These are phyloP conservation scores for Gaultheria prostrata DNA, from an alignment of 148 eudicot genomes.

Conservation along the genomic window DNA sequence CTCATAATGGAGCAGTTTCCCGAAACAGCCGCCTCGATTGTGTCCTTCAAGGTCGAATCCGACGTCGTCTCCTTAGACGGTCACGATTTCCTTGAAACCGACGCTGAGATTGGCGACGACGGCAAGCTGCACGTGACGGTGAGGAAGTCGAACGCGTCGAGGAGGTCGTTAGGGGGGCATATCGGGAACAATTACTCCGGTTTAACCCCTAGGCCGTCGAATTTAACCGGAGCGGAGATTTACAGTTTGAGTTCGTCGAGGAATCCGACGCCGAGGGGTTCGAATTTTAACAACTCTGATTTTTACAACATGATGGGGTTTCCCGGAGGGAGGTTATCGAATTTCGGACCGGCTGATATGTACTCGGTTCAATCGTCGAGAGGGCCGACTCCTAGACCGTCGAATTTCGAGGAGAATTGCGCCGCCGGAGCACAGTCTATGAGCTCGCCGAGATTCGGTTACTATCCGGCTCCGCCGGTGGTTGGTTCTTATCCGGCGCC, in stretches of 20 bases:
- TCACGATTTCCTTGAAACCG: slow-evolving; percentile 67
- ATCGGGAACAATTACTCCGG: slow-evolving; percentile 27
- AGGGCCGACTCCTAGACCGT: slow-evolving; percentile 78
- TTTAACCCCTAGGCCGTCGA: slow-evolving; percentile 71
- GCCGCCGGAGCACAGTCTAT: slow-evolving; percentile 26
- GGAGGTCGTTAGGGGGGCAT: slow-evolving; percentile 44
- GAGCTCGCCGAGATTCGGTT: slow-evolving; percentile 65
- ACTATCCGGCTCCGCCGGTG: slow-evolving; percentile 33
- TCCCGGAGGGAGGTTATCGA: slow-evolving; percentile 59
- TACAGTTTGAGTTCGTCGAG: slow-evolving; percentile 83
- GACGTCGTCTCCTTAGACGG: slow-evolving; percentile 86
- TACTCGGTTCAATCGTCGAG: slow-evolving; percentile 74
- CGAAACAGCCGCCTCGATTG: slow-evolving; percentile 79
- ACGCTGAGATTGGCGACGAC: slow-evolving; percentile 70
- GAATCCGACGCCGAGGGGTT: slow-evolving; percentile 87
- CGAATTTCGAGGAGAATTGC: slow-evolving; percentile 72
- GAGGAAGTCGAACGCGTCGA: slow-evolving; percentile 73
- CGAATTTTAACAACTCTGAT: slow-evolving; percentile 77
- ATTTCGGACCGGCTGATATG: slow-evolving; percentile 68
- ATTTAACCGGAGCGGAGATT: slow-evolving; percentile 87
- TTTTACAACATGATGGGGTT: slow-evolving; percentile 93
- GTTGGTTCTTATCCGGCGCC: slow-evolving; percentile 68
- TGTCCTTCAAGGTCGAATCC: slow-evolving; percentile 74
- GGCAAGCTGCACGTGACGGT: slow-evolving; percentile 83
- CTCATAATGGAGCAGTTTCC: slow-evolving; percentile 83